phyloP scores from a whole-genome alignment of 345 rosid genomes.

The Moricandia moricandioides region DNA sequence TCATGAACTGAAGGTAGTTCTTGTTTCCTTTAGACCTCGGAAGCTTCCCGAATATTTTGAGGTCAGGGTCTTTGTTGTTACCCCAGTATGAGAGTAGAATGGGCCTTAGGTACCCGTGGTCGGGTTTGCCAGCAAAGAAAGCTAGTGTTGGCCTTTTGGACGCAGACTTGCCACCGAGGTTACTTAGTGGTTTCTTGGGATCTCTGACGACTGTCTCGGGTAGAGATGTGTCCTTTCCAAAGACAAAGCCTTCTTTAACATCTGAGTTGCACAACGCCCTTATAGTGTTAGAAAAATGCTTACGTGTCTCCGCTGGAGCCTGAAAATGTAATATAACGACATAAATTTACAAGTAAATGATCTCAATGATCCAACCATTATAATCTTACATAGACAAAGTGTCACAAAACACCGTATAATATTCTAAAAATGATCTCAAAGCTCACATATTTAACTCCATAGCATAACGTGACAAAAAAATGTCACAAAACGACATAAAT shows the following conservation, averaged over 20 bases:
- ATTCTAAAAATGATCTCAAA: neutral
- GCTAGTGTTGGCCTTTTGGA: constrained; percentile 68
- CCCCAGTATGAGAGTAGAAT: constrained; percentile 77
- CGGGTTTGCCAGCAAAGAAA: constrained; percentile 79
- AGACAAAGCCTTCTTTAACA: constrained; percentile 72
- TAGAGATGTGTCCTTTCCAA: constrained; percentile 84
- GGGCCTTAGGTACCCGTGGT: constrained; percentile 79
- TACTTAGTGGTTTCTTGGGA: constrained; percentile 53
- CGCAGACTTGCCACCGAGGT: constrained; percentile 65
- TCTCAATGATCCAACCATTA: neutral
- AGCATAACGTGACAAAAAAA: neutral
- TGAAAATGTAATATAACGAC: constrained; percentile 29
- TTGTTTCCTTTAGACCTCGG: constrained; percentile 59
- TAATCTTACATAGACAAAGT: neutral
- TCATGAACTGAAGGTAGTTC: constrained; percentile 70
- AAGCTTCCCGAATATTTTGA: constrained; percentile 70
- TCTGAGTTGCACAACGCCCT: constrained; percentile 91
- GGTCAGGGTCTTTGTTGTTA: constrained; percentile 72
- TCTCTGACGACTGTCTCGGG: constrained; percentile 66
- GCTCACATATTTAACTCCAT: neutral
- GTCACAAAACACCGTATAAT: neutral
- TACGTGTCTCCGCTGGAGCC: constrained; percentile 75
- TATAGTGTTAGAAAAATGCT: constrained; percentile 60
- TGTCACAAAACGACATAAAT: neutral
- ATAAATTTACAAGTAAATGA: neutral